phyloP scores from a whole-genome alignment of 106 monocot genomes.

The Xerophyta viscosa region DNA sequence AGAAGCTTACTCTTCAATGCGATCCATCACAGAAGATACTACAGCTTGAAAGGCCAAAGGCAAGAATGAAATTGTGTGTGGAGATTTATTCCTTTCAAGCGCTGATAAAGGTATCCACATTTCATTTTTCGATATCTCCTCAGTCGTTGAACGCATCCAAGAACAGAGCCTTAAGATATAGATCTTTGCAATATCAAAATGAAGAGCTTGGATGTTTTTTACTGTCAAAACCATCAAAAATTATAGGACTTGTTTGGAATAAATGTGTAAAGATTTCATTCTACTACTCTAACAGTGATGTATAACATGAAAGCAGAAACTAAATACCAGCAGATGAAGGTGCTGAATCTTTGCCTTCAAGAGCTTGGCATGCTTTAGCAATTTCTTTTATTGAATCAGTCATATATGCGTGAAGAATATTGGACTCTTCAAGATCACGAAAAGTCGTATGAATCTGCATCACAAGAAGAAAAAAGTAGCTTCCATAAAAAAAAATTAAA shows the following conservation, averaged over 20 bases:
- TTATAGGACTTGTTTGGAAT: background rate
- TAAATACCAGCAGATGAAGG: constrained; percentile 72
- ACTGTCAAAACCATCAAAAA: constrained; percentile 42
- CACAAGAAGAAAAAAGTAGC: background rate
- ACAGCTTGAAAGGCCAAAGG: constrained; percentile 70
- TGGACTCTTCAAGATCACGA: constrained; percentile 85
- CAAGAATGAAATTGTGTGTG: constrained; percentile 80
- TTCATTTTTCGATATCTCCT: constrained; percentile 79
- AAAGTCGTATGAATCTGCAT: constrained; percentile 75
- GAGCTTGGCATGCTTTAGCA: constrained; percentile 61
- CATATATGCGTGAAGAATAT: constrained; percentile 84
- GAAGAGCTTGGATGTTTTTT: constrained; percentile 52
- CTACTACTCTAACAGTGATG: background rate
- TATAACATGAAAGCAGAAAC: background rate
- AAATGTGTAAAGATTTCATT: no score
- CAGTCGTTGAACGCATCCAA: constrained; percentile 82
- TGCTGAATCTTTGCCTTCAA: constrained; percentile 85
- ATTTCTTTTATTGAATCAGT: constrained; percentile 77
- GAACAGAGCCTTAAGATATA: constrained; percentile 85
- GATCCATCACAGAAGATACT: constrained; percentile 82
- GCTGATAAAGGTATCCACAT: constrained; percentile 88
- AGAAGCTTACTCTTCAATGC: constrained; percentile 65
- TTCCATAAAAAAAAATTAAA: no score
- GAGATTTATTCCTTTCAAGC: constrained; percentile 87
- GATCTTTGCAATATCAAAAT: constrained; percentile 85